Conservation (phyloP, 805 yeast genomes). For the Yamadazyma olivae region DNA sequence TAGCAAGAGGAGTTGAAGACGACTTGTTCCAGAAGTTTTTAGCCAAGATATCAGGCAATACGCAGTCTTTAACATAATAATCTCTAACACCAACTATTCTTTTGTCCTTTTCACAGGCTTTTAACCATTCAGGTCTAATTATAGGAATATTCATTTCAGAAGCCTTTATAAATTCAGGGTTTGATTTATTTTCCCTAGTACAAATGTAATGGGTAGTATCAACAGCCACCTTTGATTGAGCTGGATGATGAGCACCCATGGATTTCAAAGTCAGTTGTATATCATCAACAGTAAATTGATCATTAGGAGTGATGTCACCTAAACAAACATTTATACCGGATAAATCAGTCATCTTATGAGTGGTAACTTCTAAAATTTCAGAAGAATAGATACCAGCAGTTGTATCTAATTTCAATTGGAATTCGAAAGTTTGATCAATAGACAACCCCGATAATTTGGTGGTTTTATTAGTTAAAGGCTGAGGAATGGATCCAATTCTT, state of each 20-base stretch:
- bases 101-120: constrained; percentile 87
- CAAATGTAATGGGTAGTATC: constrained; percentile 96
- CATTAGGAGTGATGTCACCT: constrained; percentile 68
- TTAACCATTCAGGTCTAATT: constrained; percentile 94
- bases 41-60: constrained; percentile 41
- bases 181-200: constrained; percentile 54
- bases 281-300: constrained; percentile 45
- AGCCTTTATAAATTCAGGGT: constrained; percentile 74
- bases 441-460: constrained; percentile 91
- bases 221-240: constrained; percentile 69
- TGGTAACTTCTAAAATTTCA: constrained; percentile 63
- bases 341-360: constrained; percentile 95
- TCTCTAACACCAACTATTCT: constrained; percentile 91
- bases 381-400: constrained; percentile 85
- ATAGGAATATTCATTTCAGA: constrained; percentile 84
- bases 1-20: constrained; percentile 7
- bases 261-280: constrained; percentile 57
- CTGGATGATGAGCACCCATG: constrained; percentile 74
- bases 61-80: constrained; percentile 63
- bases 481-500: constrained; percentile 80
- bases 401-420: constrained; percentile 78
- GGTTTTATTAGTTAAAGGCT: constrained; percentile 71
- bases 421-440: constrained; percentile 75
- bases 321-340: constrained; percentile 89
- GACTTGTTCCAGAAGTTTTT: constrained; percentile 36